Evolutionary conservation across 208 protist genomes (phyloP), one percentile per base, ranked within the genome.

Genomic region (Leishmania aethiopica): DNA sequence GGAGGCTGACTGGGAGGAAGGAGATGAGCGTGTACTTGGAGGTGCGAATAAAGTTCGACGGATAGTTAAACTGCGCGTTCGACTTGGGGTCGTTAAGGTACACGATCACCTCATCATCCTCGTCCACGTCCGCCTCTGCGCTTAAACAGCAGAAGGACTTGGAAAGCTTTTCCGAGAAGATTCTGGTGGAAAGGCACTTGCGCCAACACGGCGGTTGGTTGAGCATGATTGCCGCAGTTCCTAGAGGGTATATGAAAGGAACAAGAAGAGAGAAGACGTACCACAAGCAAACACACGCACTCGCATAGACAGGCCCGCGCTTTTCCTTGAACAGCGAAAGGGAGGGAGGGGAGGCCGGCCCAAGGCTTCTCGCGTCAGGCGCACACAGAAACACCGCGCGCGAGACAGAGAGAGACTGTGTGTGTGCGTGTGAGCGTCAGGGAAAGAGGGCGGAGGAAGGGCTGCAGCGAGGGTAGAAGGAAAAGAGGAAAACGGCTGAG

Each of bases 1-100:
- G 86, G 17, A 99, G 85, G 40, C 89, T 94, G 25, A 99, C 82
- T n/a, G 98, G 98, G 32, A 99, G 77, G 66, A 99, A 99, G 11
- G 93, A 96, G 37, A 88, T 84, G 4, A 93, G 4, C 19, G 92
- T 97, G 89, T 99, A 99, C 89, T 99, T 97, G 32, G 97, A 98
- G 35, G 98, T 99, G 32, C 87, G 78, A 32, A 98, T 96, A 75
- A 93, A 98, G 82, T 99, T 99, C 55, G 89, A 86, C 11, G 92
- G 91, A 75, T 91, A 98, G 28, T 91, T 74, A 74, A 87, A 96
- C 70, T 32, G 60, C 11, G 80, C 89, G 80, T 98, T 97, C 28
- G 84, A 78, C 35, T 77, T 92, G 0, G 73, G 66, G 59, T 98
- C 80, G 77, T 98, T 97, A 91, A 97, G 91, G 85, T 96, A 84